Evolutionary conservation across 805 yeast genomes (phyloP), one percentile per base, ranked within the genome.

Genomic region (Debaryomyces hansenii): DNA sequence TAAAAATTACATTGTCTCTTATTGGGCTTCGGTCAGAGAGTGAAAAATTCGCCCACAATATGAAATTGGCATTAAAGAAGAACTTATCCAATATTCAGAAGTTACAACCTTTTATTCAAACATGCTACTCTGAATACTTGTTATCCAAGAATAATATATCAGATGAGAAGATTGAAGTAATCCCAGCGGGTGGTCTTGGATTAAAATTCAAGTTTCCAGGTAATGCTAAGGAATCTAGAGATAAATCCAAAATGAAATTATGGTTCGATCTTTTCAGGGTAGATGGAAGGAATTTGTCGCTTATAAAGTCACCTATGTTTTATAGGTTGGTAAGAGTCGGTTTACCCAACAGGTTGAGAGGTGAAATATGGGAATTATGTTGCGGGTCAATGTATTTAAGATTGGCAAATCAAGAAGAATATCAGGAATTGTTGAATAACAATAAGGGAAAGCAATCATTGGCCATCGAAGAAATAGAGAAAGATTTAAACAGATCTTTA

Each of bases 381-480:
- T 82, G 89, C 37, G 99, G 99, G 3, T 84, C 96, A 0, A 82
- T 90, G 74, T 89, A 82, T 59, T 59, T 80, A 44, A 74, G 98
- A 42, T 78, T 83, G 58, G 80, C 80, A 43, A 74, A 85, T 56
- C 76, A 75, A 10, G 79, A 77, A 0, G 82, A 79, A 39, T 94
- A 91, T 64, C 62, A 72, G 37, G 64, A 68, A 28, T 53, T 91
- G 6, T 70, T 90, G 42, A 74, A 70, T 2, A 84, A 80, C 14
- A 83, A 87, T 59, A 75, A 69, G 28, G 87, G 83, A 4, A 79
- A 83, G 47, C 71, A 70, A 1, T 87, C 97, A 0, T 71, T 86
- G 41, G 98, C 99, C 1, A 85, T 91, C 34, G 99, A 94, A 52
- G 99, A 94, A 59, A 94, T 94, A 50, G 97, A 91, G 62, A 94